Evolutionary conservation across 2,329 filamentous ascomycete genomes (phyloP).

Genomic region (Arthrobotrys musiformis): DNA sequence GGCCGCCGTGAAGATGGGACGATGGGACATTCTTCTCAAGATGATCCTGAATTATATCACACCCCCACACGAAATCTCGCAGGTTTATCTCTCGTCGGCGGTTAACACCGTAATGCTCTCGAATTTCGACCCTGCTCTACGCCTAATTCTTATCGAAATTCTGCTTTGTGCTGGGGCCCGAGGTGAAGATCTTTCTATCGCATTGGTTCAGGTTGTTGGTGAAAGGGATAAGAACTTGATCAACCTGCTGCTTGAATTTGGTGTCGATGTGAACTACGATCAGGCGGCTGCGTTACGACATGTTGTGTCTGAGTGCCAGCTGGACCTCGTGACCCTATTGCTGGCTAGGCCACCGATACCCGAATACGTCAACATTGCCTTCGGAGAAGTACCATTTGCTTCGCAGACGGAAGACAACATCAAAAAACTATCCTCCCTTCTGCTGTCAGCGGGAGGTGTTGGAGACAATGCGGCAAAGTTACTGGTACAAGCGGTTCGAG

Average conservation of each 20-base stretch:
- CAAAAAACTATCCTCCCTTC: constrained; percentile 24
- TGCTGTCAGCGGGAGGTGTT: constrained; percentile 21
- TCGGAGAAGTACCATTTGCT: constrained; percentile 47
- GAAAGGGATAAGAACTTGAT: constrained; percentile 47
- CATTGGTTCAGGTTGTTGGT: constrained; percentile 25
- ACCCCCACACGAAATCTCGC: constrained; percentile 34
- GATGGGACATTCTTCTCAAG: constrained; percentile 46
- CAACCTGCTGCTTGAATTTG: constrained; percentile 34
- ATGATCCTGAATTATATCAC: constrained; percentile 38
- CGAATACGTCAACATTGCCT: constrained; percentile 39
- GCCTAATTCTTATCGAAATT: constrained; percentile 44
- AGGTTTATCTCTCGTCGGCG: constrained; percentile 25
- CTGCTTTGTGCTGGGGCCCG: constrained; percentile 41
- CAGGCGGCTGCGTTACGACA: constrained; percentile 28
- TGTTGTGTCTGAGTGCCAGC: constrained; percentile 22
- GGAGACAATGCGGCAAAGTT: constrained; percentile 44
- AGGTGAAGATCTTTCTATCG: constrained; percentile 29
- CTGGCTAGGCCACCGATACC: constrained; percentile 22
- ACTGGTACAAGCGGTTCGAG: constrained; percentile 48
- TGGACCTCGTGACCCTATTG: constrained; percentile 24
- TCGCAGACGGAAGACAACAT: constrained; percentile 40
- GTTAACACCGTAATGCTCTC: constrained; percentile 31
- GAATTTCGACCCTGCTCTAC: constrained; percentile 17
- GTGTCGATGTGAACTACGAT: constrained; percentile 49
- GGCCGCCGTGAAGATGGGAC: constrained; percentile 13